Evolutionary conservation across 495 filamentous ascomycete genomes (phyloP).

Genomic region (Annulohypoxylon bovei): DNA sequence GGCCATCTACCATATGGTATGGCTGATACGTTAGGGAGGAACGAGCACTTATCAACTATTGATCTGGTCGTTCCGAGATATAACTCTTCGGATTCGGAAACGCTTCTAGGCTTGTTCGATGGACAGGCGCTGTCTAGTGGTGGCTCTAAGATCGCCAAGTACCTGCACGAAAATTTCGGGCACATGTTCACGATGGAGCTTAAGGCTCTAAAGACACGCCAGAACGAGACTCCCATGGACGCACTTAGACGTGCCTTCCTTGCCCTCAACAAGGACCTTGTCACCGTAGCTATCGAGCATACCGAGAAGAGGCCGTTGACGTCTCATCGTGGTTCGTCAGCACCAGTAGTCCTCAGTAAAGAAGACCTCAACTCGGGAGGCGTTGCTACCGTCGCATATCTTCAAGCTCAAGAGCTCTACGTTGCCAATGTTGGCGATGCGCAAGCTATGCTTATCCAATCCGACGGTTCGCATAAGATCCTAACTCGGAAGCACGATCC

Average conservation of each 20-base stretch:
- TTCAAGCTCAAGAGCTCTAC: conserved; percentile 88
- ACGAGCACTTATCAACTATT: conserved; percentile 95
- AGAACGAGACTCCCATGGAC: conserved; percentile 77
- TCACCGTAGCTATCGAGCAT: conserved; percentile 82
- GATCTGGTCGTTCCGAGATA: conserved; percentile 96
- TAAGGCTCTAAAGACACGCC: conserved; percentile 65
- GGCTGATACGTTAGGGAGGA: conserved; percentile 93
- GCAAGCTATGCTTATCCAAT: conserved; percentile 91
- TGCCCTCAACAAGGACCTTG: conserved; percentile 91
- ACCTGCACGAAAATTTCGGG: conserved; percentile 92
- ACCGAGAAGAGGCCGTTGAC: conserved; percentile 73
- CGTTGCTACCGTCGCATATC: conserved; percentile 90
- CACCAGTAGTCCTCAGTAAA: conserved; percentile 76
- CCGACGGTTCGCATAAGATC: conserved; percentile 79
- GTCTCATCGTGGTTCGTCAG: conserved; percentile 74
- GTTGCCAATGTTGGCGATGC: conserved; percentile 96
- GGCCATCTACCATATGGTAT: conserved; percentile 93
- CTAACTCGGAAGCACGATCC: conserved; percentile 94
- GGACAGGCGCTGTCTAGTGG: conserved; percentile 84
- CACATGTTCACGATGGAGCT: conserved; percentile 85
- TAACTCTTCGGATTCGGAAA: conserved; percentile 90
- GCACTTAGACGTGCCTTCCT: conserved; percentile 89
- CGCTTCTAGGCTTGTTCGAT: conserved; percentile 92
- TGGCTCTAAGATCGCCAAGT: conserved; percentile 95
- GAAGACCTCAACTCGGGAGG: conserved; percentile 90